Evolutionary conservation across 352 stramenopile species (phyloP), one percentile per base, ranked within the genome.

Genomic region (Aphanomyces cochlioides): DNA sequence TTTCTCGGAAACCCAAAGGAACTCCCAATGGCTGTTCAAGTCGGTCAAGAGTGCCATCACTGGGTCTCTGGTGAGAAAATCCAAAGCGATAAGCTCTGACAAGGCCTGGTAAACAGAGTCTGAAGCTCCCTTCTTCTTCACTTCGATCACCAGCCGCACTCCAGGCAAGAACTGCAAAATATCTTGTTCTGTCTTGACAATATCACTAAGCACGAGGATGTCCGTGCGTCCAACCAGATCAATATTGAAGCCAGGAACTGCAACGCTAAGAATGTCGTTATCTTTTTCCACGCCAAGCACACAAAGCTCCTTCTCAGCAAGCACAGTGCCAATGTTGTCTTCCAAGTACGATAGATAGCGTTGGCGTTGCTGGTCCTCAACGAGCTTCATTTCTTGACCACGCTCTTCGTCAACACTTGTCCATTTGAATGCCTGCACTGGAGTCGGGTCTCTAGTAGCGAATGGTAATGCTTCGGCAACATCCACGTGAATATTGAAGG

Each of bases 41-140:
- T 87, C 72, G 15, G 77, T 83, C 54, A 85, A 60, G 13, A 84
- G 70, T 56, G 78, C 80, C 60, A 82, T 76, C 58, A 85, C 77
- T 67, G 72, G 70, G 41, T 78, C 64, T 7, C 67, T 45, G 39
- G 37, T 54, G 10, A 87, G 58, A 19, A 83, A 7, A 78, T 83
- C 75, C 41, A 87, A 65, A 8, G 76, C 75, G 48, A 82, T 79
- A 38, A 84, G 71, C 39, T 84, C 72, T 41, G 78, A 84, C 38
- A 81, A 63, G 6, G 72, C 72, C 71, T 85, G 72, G 54, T 73
- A 85, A 38, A 47, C 63, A 61, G 28, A 56, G 19, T 48, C 53
- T 66, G 0, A 5, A 76, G 77, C 47, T 17, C 82, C 56, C 15
- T 61, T 34, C 57, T 19, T 73, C 64, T 82, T 80, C 69, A 83